Evolutionary conservation across 371 early-diverging fungal species (phyloP), one percentile per base, ranked within the genome.

Genomic region (Polyrhizophydium stewartii): DNA sequence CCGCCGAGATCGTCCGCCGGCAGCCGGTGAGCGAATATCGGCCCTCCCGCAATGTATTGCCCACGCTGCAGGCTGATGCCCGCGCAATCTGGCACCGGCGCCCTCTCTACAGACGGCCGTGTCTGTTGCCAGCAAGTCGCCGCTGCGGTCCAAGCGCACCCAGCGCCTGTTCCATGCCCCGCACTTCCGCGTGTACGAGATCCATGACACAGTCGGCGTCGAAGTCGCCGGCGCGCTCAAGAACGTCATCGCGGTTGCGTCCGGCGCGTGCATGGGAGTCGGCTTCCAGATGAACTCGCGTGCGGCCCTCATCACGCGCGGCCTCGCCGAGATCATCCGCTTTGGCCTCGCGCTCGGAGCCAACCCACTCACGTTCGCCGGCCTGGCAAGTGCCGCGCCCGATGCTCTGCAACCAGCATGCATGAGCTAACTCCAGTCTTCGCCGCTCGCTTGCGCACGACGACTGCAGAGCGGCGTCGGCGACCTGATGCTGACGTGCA

Each of bases 131-230:
- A 74, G 71, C 40, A 27, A 31, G 13, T 59, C 59, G 0, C 28
- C 50, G 21, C 37, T 33, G 16, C 63, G 76, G 10, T 76, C 79
- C 16, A 59, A 64, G 7, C 51, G 79, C 6, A 55, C 75, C 0
- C 79, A 78, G 55, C 38, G 65, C 1, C 61, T 76, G 19, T 78
- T 78, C 63, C 79, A 78, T 56, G 72, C 79, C 0, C 79, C 79
- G 12, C 66, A 71, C 56, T 78, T 78, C 59, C 47, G 76, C 6
- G 76, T 75, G 5, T 75, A 73, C 46, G 68, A 65, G 31, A 64
- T 62, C 2, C 46, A 41, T 21, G 73, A 73, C 55, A 68, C 67
- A 12, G 51, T 70, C n/a, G 70, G 77, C 7, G 67, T 72, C 27
- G 74, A 70, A 58, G 53, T 70, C 50, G 72, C 74, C n/a, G 72